These are phyloP conservation scores for Trichocladium uniseriatum DNA, from an alignment of 495 filamentous ascomycete genomes.

Conservation along the genomic window DNA sequence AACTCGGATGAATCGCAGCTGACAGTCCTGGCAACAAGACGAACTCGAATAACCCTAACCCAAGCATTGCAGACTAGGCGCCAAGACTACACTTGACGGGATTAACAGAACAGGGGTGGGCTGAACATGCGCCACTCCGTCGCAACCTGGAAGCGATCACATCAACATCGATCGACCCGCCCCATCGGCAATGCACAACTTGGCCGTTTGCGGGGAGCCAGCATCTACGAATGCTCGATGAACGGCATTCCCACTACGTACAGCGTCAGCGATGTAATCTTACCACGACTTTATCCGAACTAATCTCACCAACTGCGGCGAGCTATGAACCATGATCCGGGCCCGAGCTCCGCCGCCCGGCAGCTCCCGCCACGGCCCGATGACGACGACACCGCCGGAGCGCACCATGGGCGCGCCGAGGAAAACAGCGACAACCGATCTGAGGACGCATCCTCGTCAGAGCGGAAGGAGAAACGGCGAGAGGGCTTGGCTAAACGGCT, in stretches of 20 bases:
- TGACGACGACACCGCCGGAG: slow-evolving; percentile 15
- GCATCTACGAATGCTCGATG: not conserved
- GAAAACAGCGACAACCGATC: slow-evolving; percentile 1
- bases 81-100: too few relatives aligned
- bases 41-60: too few relatives aligned
- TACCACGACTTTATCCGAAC: not conserved
- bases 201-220: slow-evolving; percentile 1
- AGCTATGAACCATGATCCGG: slow-evolving; percentile 61
- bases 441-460: not conserved
- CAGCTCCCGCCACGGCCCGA: slow-evolving; percentile 27
- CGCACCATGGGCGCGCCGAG: not conserved
- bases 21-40: too few relatives aligned
- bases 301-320: slow-evolving; percentile 22
- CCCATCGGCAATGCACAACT: not conserved
- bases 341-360: slow-evolving; percentile 45
- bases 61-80: too few relatives aligned
- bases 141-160: too few relatives aligned
- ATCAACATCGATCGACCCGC: not conserved
- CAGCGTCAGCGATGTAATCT: slow-evolving; percentile 8
- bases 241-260: not conserved
- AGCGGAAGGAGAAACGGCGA: slow-evolving; percentile 16
- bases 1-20: too few relatives aligned
- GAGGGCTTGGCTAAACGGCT: slow-evolving; percentile 48
- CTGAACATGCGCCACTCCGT: too few relatives aligned
- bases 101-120: too few relatives aligned